A percentile compares a stretch with the other conserved stretches of the same genome.
Conservation (phyloP, 768 basidiomycete genomes). For the Boletales sp. region DNA sequence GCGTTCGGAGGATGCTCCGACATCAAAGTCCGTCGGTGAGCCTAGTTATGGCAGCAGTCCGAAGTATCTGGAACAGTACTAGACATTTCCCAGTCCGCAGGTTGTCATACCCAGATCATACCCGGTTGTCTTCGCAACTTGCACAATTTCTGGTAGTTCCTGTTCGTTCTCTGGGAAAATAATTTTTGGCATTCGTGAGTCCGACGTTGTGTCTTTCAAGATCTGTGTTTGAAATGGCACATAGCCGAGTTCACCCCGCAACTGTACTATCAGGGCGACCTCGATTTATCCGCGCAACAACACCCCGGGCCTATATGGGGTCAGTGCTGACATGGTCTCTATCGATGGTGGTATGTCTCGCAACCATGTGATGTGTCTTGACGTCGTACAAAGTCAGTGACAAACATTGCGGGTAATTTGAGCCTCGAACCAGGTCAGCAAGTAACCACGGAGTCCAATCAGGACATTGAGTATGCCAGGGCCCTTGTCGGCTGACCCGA, state of each 20-base stretch:
- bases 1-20: neutral
- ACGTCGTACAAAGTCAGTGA: neutral
- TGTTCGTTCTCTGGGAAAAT: conserved; percentile 40
- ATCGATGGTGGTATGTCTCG: conserved; percentile 50
- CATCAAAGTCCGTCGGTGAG: conserved; percentile 5
- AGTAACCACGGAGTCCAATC: conserved; percentile 65
- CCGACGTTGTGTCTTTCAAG: neutral
- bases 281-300: conserved; percentile 41
- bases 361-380: neutral
- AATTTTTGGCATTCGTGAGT: conserved; percentile 51
- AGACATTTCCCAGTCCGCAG: conserved; percentile 10
- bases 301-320: conserved; percentile 32
- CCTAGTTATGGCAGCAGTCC: conserved; percentile 13
- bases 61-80: conserved; percentile 21
- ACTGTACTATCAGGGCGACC: conserved; percentile 42
- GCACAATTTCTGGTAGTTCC: conserved; percentile 53
- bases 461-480: conserved; percentile 71
- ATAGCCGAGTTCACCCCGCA: conserved; percentile 53
- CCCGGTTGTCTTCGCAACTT: conserved; percentile 55
- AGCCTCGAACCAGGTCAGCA: too few relatives aligned
- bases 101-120: conserved; percentile 46
- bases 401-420: conserved; percentile 35
- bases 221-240: conserved; percentile 14
- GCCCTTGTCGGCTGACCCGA: conserved; percentile 38
- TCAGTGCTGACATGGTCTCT: conserved; percentile 13